phyloP scores from a whole-genome alignment of 331 rosid species.

The Quercus lobata region DNA sequence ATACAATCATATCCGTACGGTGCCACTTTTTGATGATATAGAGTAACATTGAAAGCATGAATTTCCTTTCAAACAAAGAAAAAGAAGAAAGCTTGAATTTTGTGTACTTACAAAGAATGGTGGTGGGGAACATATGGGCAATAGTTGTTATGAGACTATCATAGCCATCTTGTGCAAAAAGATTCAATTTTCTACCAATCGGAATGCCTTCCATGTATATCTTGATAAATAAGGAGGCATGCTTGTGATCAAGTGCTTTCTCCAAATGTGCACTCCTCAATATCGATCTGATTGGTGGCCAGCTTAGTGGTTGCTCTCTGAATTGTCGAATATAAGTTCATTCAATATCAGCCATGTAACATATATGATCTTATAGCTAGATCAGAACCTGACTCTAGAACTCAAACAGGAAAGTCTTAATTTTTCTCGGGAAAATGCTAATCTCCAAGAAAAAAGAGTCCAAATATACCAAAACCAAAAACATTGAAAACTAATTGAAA shows the following conservation, averaged over 20 bases:
- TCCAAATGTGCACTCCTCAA: constrained; percentile 40
- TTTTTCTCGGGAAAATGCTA: constrained; percentile 3
- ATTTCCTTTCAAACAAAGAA: background rate
- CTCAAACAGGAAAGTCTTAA: background rate
- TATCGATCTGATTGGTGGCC: constrained; percentile 54
- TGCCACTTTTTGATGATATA: no score
- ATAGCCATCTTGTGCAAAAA: constrained; percentile 36
- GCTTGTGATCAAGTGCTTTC: constrained; percentile 15
- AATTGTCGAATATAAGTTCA: background rate
- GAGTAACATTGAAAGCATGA: background rate
- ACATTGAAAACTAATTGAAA: no score
- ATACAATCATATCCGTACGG: no score
- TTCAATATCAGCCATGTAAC: no score
- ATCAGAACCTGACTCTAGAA: background rate
- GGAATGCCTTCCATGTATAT: constrained; percentile 56
- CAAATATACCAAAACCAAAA: no score
- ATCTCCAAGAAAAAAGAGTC: background rate
- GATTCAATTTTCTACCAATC: constrained; percentile 52
- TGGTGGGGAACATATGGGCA: constrained; percentile 42
- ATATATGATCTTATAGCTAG: no score
- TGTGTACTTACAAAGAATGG: constrained; percentile 41
- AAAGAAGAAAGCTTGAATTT: background rate
- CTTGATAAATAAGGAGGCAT: constrained; percentile 40
- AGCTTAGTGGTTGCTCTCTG: constrained; percentile 33
- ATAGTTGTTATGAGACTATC: constrained; percentile 46